Evolutionary conservation across 2,329 filamentous ascomycete genomes (phyloP).

Genomic region (Beauveria bassiana): DNA sequence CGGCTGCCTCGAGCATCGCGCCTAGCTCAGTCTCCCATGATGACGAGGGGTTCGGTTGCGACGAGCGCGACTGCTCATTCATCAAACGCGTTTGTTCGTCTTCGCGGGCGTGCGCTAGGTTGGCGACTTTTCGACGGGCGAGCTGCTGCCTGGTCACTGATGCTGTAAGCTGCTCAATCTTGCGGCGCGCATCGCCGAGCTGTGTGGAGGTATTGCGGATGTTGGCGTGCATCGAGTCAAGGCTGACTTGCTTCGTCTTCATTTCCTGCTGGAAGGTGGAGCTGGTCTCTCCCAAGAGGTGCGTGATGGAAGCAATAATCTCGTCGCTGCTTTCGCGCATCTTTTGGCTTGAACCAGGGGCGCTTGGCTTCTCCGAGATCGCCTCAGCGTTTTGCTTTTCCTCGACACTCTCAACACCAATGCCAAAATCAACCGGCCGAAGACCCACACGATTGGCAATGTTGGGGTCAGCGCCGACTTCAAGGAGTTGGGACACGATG

Average conservation of each 20-base stretch:
- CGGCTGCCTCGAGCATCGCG: conserved; percentile 37
- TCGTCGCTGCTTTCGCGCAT: conserved; percentile 70
- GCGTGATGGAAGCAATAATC: conserved; percentile 73
- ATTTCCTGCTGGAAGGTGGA: conserved; percentile 74
- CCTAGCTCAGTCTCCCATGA: conserved; percentile 49
- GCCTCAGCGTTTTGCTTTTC: conserved; percentile 35
- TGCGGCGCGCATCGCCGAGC: conserved; percentile 68
- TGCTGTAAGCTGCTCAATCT: conserved; percentile 61
- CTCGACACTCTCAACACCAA: conserved; percentile 58
- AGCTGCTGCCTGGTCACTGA: conserved; percentile 58
- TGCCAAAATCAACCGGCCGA: conserved; percentile 87
- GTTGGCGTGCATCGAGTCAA: conserved; percentile 73
- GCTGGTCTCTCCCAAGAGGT: conserved; percentile 71
- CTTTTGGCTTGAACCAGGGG: conserved; percentile 41
- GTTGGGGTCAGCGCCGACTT: conserved; percentile 88
- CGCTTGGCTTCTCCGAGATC: conserved; percentile 32
- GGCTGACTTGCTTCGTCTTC: conserved; percentile 71
- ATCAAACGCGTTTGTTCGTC: conserved; percentile 52
- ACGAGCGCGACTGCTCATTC: conserved; percentile 33
- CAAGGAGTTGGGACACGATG: conserved; percentile 92
- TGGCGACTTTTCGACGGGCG: conserved; percentile 64
- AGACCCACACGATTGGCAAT: conserved; percentile 87
- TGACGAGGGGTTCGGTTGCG: conserved; percentile 36
- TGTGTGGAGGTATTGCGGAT: conserved; percentile 74
- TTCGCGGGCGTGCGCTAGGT: conserved; percentile 66